Evolutionary conservation across 495 filamentous ascomycete genomes (phyloP).

Genomic region (Lophiostoma macrostomum): DNA sequence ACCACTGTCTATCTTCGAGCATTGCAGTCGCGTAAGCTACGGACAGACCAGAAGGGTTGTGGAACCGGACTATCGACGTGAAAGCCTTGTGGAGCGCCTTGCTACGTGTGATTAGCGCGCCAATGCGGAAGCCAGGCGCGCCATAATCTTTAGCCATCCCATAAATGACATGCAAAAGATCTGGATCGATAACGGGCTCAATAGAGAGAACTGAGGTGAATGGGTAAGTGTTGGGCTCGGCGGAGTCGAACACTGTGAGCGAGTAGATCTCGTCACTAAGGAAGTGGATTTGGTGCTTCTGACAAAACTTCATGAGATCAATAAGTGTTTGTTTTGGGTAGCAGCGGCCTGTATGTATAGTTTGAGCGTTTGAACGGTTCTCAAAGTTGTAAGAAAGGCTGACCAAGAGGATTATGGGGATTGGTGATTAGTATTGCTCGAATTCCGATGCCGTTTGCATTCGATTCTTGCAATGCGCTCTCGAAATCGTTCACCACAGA

Average conservation of each 20-base stretch:
- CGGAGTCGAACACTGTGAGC: neutral
- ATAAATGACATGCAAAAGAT: neutral
- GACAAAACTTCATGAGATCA: neutral
- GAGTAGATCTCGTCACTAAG: neutral
- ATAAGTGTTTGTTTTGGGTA: neutral
- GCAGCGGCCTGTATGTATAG: neutral
- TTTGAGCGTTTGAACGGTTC: too few relatives aligned
- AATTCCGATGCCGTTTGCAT: neutral
- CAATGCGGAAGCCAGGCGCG: neutral
- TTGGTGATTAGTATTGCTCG: neutral
- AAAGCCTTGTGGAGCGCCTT: neutral
- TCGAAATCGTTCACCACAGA: neutral
- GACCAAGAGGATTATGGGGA: neutral
- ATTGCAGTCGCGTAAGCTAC: neutral
- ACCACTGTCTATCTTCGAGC: constrained; percentile 6
- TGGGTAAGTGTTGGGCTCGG: neutral
- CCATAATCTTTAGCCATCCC: neutral
- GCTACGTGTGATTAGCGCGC: neutral
- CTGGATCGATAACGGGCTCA: neutral
- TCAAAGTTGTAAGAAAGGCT: too few relatives aligned
- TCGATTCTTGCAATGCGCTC: neutral
- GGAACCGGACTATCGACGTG: neutral
- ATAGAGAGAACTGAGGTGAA: neutral
- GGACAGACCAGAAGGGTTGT: constrained; percentile 1
- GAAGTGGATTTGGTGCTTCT: neutral